Evolutionary conservation across 345 rosid genomes (phyloP).

Genomic region (Melastoma malabathricum): DNA sequence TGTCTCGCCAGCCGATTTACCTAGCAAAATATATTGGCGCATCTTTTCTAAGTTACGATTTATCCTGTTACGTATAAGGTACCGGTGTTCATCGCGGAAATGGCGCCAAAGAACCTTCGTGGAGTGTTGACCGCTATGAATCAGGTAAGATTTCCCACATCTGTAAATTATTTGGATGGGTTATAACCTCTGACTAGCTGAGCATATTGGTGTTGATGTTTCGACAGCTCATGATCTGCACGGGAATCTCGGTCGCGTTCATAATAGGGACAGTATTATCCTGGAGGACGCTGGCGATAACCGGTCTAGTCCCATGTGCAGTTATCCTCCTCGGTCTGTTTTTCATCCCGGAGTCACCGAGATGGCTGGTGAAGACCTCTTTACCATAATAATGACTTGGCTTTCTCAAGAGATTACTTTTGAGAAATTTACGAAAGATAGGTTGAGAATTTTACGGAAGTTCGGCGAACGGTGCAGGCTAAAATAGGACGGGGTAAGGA

Average conservation of each 20-base stretch:
- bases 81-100: constrained; percentile 81
- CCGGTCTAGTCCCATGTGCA: constrained; percentile 18
- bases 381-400: too few species aligned
- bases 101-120: constrained; percentile 70
- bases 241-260: constrained; percentile 72
- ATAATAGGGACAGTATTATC: constrained; percentile 65
- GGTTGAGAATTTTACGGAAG: too few species aligned
- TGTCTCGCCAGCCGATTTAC: neutral
- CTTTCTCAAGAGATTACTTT: too few species aligned
- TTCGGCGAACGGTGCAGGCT: constrained; percentile 32
- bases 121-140: constrained; percentile 67
- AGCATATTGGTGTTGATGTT: neutral
- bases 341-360: constrained; percentile 13
- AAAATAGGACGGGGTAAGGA: constrained; percentile 47
- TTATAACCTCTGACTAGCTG: too few species aligned
- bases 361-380: constrained; percentile 23
- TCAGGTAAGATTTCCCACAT: constrained; percentile 32
- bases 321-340: constrained; percentile 10
- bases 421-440: too few species aligned
- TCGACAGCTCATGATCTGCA: constrained; percentile 58
- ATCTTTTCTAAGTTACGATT: neutral
- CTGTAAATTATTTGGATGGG: too few species aligned
- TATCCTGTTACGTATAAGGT: constrained; percentile 22
- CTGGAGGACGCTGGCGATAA: constrained; percentile 75
- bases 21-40: too few species aligned